Percentiles rank a stretch among this genome's conserved stretches.
Conservation (phyloP, 768 basidiomycete genomes). For the Boletus sp. region DNA sequence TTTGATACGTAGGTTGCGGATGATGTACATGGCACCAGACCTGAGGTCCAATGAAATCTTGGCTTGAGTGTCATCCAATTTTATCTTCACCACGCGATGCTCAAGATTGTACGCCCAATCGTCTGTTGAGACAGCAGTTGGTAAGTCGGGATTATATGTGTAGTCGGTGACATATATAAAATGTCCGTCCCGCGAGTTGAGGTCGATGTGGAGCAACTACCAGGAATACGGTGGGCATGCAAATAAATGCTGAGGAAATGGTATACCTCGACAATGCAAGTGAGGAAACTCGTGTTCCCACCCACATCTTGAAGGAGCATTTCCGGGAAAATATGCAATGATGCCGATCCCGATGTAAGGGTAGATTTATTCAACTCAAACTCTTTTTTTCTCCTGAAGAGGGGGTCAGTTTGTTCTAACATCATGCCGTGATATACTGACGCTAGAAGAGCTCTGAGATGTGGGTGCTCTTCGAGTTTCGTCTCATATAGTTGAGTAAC, state of each 20-base stretch:
- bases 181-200: slow-evolving; percentile 31
- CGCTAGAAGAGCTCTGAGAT: slow-evolving; percentile 52
- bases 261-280: slow-evolving; percentile 57
- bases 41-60: slow-evolving; percentile 36
- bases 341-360: slow-evolving; percentile 22
- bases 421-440: slow-evolving; percentile 28
- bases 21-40: slow-evolving; percentile 42
- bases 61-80: slow-evolving; percentile 47
- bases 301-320: slow-evolving; percentile 47
- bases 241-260: background rate
- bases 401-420: slow-evolving; percentile 4
- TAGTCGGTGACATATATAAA: slow-evolving; percentile 66
- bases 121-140: slow-evolving; percentile 23
- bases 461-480: slow-evolving; percentile 32
- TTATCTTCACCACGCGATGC: slow-evolving; percentile 49
- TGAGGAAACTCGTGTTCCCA: slow-evolving; percentile 41
- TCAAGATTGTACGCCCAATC: slow-evolving; percentile 46
- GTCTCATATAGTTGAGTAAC: slow-evolving; percentile 42
- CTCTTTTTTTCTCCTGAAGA: slow-evolving; percentile 47
- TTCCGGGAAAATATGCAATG: slow-evolving; percentile 38
- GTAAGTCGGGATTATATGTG: slow-evolving; percentile 46
- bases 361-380: slow-evolving; percentile 26
- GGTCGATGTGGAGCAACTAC: slow-evolving; percentile 46
- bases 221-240: background rate
- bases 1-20: slow-evolving; percentile 50